These are phyloP conservation scores for Aspergillus sp. DNA, from an alignment of 2,329 filamentous ascomycete species.

Conservation along the genomic window DNA sequence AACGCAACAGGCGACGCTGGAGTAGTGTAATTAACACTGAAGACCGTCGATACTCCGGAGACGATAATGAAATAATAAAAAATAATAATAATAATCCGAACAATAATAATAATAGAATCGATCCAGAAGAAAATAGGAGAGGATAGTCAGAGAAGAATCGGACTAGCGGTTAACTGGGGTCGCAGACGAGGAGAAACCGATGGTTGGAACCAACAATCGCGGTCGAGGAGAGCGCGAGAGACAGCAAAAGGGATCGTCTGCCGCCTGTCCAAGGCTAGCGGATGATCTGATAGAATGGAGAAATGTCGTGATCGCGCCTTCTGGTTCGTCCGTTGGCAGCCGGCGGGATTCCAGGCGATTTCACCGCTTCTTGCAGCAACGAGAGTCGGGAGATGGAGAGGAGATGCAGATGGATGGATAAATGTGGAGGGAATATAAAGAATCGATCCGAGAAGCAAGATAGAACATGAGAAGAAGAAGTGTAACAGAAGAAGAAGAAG, in stretches of 20 bases:
- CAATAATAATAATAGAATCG: background rate
- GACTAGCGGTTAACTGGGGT: background rate
- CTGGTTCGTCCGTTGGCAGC: slow-evolving; percentile 28
- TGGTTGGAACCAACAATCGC: slow-evolving; percentile 3
- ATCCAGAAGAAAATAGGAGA: background rate
- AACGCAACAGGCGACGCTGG: slow-evolving; percentile 7
- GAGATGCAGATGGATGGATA: too few species aligned
- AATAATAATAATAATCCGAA: background rate
- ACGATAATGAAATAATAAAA: too few species aligned
- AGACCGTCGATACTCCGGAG: too few species aligned
- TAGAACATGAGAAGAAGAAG: too few species aligned
- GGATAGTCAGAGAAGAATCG: background rate
- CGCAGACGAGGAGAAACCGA: background rate
- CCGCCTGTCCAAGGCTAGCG: slow-evolving; percentile 24
- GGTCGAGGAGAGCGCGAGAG: too few species aligned
- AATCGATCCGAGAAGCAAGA: too few species aligned
- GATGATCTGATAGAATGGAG: slow-evolving; percentile 45
- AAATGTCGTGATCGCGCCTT: slow-evolving; percentile 43
- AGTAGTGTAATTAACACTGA: too few species aligned
- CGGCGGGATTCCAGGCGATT: slow-evolving; percentile 2
- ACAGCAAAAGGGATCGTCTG: slow-evolving; percentile 20
- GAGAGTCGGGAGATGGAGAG: too few species aligned
- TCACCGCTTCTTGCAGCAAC: background rate
- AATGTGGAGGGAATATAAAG: too few species aligned
- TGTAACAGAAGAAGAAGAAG: too few species aligned